Evolutionary conservation across 1,139 yeast species (phyloP).

Genomic region (Hyphopichia burtonii): DNA sequence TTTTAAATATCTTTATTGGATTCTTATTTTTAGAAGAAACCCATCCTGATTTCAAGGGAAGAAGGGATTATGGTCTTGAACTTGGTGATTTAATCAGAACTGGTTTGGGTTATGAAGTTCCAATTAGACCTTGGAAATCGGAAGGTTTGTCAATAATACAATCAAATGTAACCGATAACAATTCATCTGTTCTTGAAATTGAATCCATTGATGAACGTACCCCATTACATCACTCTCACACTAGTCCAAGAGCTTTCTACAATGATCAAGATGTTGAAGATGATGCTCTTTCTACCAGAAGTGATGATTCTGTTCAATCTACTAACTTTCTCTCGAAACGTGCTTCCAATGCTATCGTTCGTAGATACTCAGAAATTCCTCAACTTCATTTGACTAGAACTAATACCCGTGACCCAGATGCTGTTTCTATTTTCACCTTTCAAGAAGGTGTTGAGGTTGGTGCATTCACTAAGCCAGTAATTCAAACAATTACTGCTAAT

Average conservation of each 20-base stretch:
- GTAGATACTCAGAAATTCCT: slow-evolving; percentile 33
- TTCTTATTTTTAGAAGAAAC: slow-evolving; percentile 63
- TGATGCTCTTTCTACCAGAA: slow-evolving; percentile 5
- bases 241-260: slow-evolving; percentile 1
- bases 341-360: slow-evolving; percentile 36
- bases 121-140: slow-evolving; percentile 34
- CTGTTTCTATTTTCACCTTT: slow-evolving; percentile 1
- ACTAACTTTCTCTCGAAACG: slow-evolving; percentile 29
- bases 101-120: slow-evolving; percentile 30
- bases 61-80: slow-evolving; percentile 51
- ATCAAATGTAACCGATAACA: background rate
- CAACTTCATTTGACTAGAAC: slow-evolving; percentile 1
- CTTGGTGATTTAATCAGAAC: slow-evolving; percentile 47
- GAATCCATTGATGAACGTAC: slow-evolving; percentile 4
- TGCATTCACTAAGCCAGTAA: slow-evolving; percentile 35
- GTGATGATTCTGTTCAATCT: slow-evolving; percentile 3
- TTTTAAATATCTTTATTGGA: slow-evolving; percentile 38
- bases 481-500: slow-evolving; percentile 40
- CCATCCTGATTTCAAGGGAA: slow-evolving; percentile 40
- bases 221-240: slow-evolving; percentile 3
- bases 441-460: slow-evolving; percentile 5
- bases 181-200: background rate
- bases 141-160: background rate
- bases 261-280: background rate
- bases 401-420: background rate